Percentiles rank a stretch among this genome's conserved stretches.
Conservation (phyloP, 106 monocot species). For the Hemerocallis citrina region DNA sequence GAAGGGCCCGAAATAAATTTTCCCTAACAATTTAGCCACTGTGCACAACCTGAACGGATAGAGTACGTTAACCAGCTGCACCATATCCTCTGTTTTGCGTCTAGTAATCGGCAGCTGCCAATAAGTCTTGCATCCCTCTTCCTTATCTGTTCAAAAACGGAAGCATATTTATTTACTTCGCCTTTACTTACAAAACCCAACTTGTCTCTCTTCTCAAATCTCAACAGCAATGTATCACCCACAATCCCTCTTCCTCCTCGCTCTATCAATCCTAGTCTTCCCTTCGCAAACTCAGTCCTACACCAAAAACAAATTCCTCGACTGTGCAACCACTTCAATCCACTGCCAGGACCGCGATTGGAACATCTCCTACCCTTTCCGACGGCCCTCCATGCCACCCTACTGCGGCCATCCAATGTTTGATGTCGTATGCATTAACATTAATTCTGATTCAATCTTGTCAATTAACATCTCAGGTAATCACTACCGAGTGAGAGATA, state of each 20-base stretch:
- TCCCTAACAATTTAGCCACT: too few relatives aligned
- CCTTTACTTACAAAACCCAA: too few relatives aligned
- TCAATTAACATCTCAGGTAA: not conserved
- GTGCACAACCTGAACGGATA: too few relatives aligned
- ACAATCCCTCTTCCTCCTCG: too few relatives aligned
- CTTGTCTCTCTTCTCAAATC: too few relatives aligned
- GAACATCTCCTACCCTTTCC: constrained; percentile 1
- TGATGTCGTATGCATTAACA: not conserved
- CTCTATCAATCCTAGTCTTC: not conserved
- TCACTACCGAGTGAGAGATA: not conserved
- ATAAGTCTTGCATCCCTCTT: too few relatives aligned
- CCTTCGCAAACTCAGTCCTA: not conserved
- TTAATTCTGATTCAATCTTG: not conserved
- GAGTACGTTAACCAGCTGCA: too few relatives aligned
- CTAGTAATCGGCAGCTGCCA: too few relatives aligned
- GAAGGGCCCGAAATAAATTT: too few relatives aligned
- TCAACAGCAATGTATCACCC: not conserved
- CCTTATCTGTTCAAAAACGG: too few relatives aligned
- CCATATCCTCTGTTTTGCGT: too few relatives aligned
- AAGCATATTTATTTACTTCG: too few relatives aligned
- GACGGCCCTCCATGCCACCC: not conserved
- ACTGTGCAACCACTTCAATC: not conserved
- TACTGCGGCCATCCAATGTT: not conserved
- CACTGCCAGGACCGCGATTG: not conserved
- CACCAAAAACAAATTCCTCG: not conserved